Conservation (phyloP, 768 basidiomycete genomes). For the Phylloporus arenicola region DNA sequence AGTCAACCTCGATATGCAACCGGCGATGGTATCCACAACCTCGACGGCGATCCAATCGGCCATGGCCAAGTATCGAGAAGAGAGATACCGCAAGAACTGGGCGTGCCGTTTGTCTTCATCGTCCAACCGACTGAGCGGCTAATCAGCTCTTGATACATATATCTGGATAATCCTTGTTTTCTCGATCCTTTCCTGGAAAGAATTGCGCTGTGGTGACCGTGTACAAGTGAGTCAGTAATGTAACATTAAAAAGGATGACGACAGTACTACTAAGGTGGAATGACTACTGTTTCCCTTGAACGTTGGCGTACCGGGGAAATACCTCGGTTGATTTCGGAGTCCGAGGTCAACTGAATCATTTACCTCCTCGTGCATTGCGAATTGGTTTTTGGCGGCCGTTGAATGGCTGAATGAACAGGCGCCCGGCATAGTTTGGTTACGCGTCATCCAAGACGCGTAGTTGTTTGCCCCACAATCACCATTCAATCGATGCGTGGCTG, state of each 20-base stretch:
- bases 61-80: slow-evolving; percentile 41
- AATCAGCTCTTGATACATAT: slow-evolving; percentile 63
- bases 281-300: not conserved
- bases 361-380: not conserved
- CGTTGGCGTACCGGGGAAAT: slow-evolving; percentile 1
- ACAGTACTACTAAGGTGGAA: not conserved
- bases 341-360: not conserved
- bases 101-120: slow-evolving; percentile 57
- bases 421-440: not conserved
- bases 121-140: slow-evolving; percentile 49
- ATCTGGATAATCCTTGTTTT: not conserved
- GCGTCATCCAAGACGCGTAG: not conserved
- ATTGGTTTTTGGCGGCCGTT: not conserved
- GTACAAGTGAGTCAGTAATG: not conserved
- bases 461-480: not conserved
- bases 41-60: slow-evolving; percentile 21
- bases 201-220: not conserved
- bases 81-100: slow-evolving; percentile 50
- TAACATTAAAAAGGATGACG: not conserved
- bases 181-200: not conserved
- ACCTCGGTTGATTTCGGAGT: slow-evolving; percentile 5
- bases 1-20: slow-evolving; percentile 35
- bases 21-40: slow-evolving; percentile 24
- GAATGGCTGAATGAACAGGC: not conserved
- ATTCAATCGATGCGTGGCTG: slow-evolving; percentile 1